Conservation (phyloP, 106 monocot species). For the Narthecium ossifragum region DNA sequence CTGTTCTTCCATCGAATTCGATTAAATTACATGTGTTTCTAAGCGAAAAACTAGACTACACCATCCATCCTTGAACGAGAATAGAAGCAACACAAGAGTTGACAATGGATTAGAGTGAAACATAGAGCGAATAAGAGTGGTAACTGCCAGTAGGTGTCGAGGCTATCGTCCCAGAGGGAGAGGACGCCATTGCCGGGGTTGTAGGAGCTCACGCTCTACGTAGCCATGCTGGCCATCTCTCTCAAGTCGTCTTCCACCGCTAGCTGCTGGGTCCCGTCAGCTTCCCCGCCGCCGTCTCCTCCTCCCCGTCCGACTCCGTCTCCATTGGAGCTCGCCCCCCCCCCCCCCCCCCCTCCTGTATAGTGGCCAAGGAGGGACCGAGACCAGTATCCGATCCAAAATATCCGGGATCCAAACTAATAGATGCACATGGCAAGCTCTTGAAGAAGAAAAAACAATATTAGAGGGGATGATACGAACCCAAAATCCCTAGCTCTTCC, state of each 20-base stretch:
- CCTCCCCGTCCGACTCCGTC: constrained; percentile 75
- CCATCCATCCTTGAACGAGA: background rate
- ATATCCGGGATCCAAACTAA: too few relatives aligned
- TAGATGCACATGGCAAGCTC: too few relatives aligned
- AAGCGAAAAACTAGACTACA: background rate
- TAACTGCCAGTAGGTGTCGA: constrained; percentile 98
- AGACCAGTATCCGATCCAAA: too few relatives aligned
- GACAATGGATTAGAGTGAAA: too few relatives aligned
- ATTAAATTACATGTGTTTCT: too few relatives aligned
- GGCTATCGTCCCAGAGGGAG: constrained; percentile 82
- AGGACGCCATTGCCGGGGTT: constrained; percentile 87
- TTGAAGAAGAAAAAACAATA: too few relatives aligned
- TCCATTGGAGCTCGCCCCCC: constrained; percentile 25
- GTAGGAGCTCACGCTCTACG: constrained; percentile 95
- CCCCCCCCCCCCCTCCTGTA: too few relatives aligned
- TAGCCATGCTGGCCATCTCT: constrained; percentile 92
- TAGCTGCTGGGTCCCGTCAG: constrained; percentile 48
- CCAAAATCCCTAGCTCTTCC: too few relatives aligned
- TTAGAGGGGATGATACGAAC: too few relatives aligned
- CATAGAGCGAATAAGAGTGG: too few relatives aligned
- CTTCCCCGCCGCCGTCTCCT: constrained; percentile 36
- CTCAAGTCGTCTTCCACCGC: constrained; percentile 54
- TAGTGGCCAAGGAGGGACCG: too few relatives aligned
- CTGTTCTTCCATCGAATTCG: too few relatives aligned
- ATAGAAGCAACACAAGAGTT: background rate